Evolutionary conservation across 768 basidiomycete genomes (phyloP), one percentile per base, ranked within the genome.

Genomic region (Leccinum olivaceopallidum): DNA sequence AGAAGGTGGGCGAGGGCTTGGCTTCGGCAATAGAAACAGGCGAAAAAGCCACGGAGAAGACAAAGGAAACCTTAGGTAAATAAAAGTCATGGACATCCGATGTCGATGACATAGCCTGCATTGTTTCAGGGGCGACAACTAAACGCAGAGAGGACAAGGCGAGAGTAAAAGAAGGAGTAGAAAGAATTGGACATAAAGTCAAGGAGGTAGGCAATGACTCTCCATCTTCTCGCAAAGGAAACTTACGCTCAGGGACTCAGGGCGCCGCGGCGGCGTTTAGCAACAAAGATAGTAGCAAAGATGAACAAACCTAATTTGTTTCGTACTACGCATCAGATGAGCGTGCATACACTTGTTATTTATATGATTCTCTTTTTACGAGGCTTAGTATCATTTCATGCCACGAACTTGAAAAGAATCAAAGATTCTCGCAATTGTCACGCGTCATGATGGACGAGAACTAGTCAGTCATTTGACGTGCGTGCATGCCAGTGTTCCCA

Each of bases 11-110:
- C 4, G 34, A 70, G 53, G 72, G 73, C 18, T 65, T 80, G n/a
- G 79, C 79, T 5, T 70, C 71, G 2, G 78, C 74, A 6, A 76
- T 81, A 56, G 80, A 79, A 62, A 76, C 69, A 22, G 80, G 76
- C 16, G 77, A 81, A 64, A 64, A 73, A 60, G 79, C 69, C 4
- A 75, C 76, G 7, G 75, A 76, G 60, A 70, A 67, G 55, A 75
- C 75, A 28, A 79, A 79, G 67, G 64, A 75, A 60, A 71, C 72
- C 1, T 50, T 80, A 5, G 73, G 80, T 75, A 48, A 50, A 62
- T 48, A 32, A 20, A 57, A 28, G 5, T 28, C 30, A 37, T 26
- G 2, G 2, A 20, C 32, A 7, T 4, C 14, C 13, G 10, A 42
- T 59, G 26, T 20, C n/a, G 14, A 32, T 49, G 24, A 53, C 32